A percentile compares a stretch with the other conserved stretches of the same genome.
phyloP scores from a whole-genome alignment of 2,329 filamentous ascomycete genomes.

The Dactylellina leptospora region DNA sequence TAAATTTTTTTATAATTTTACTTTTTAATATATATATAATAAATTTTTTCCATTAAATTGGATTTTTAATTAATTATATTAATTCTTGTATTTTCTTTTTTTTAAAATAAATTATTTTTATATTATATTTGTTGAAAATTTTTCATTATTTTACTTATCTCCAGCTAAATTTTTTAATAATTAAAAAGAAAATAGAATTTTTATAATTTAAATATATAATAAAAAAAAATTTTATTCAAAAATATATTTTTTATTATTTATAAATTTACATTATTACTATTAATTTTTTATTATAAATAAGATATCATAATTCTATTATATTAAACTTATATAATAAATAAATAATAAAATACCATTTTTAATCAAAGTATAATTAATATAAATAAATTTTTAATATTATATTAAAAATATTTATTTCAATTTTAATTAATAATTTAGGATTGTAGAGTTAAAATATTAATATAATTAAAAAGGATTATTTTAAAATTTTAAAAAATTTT shows the following conservation, averaged over 20 bases:
- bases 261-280: conserved; percentile 17
- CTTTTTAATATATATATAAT: neutral
- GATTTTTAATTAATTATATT: conserved; percentile 2
- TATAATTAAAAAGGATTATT: conserved; percentile 13
- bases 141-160: conserved; percentile 16
- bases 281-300: conserved; percentile 29
- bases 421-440: conserved; percentile 13
- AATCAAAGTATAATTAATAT: conserved; percentile 15
- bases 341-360: conserved; percentile 15
- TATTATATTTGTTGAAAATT: conserved; percentile 27
- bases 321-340: conserved; percentile 22
- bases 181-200: conserved; percentile 3
- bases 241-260: conserved; percentile 16
- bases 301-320: conserved; percentile 4
- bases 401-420: conserved; percentile 5
- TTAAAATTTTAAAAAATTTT: neutral
- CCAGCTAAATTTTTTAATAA: conserved; percentile 9
- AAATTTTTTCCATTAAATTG: no score
- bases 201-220: conserved; percentile 25
- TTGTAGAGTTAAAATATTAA: conserved; percentile 26
- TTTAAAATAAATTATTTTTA: conserved; percentile 28
- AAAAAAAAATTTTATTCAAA: conserved; percentile 11
- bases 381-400: conserved; percentile 12
- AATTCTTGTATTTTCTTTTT: conserved; percentile 2
- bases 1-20: neutral